Conservation (phyloP, 1,284 basidiomycete genomes). For the Testicularia cyperi region DNA sequence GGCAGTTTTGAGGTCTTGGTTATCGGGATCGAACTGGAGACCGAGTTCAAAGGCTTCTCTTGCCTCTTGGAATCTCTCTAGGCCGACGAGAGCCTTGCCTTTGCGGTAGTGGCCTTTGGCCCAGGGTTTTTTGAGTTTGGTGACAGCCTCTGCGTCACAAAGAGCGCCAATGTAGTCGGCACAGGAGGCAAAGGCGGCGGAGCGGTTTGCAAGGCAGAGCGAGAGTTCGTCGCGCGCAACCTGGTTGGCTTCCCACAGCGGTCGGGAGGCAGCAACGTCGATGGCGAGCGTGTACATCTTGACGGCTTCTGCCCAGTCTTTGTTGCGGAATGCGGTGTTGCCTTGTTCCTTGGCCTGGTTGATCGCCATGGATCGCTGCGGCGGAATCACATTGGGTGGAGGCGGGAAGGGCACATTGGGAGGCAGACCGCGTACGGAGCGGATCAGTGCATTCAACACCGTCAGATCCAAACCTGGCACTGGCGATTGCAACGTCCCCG, state of each 20-base stretch:
- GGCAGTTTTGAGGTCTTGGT: slow-evolving; percentile 57
- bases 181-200: slow-evolving; percentile 77
- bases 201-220: slow-evolving; percentile 84
- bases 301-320: slow-evolving; percentile 73
- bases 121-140: slow-evolving; percentile 82
- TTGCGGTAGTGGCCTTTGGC: slow-evolving; percentile 93
- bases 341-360: slow-evolving; percentile 57
- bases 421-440: slow-evolving; percentile 47
- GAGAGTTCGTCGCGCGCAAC: slow-evolving; percentile 86
- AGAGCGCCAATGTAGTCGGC: slow-evolving; percentile 79
- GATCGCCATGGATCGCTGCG: slow-evolving; percentile 51
- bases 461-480: slow-evolving; percentile 46
- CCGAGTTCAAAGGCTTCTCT: slow-evolving; percentile 79
- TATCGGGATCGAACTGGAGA: slow-evolving; percentile 84
- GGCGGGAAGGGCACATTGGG: slow-evolving; percentile 56
- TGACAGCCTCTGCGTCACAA: slow-evolving; percentile 87
- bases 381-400: slow-evolving; percentile 56
- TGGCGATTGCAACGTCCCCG: slow-evolving; percentile 22
- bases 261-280: slow-evolving; percentile 76
- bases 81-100: slow-evolving; percentile 79
- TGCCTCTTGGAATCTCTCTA: slow-evolving; percentile 74
- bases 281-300: slow-evolving; percentile 81
- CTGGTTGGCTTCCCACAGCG: slow-evolving; percentile 83
- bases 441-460: slow-evolving; percentile 57
- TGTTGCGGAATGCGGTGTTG: slow-evolving; percentile 50